Evolutionary conservation across 73 alveolate genomes (phyloP).

Genomic region (Urostyla sp.): DNA sequence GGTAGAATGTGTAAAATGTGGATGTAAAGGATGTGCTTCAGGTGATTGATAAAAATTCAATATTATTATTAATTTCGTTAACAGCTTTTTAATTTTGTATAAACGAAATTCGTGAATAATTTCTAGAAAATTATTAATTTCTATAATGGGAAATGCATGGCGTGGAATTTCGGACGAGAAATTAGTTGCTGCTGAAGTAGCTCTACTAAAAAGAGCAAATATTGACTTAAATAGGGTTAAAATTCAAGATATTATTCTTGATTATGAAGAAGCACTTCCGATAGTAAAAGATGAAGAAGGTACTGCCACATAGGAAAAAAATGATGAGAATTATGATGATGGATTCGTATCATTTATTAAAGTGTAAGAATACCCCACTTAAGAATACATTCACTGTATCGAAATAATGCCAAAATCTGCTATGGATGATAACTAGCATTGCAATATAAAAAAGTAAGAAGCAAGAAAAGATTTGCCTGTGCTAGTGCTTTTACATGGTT

Average conservation of each 20-base stretch:
- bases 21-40: slow-evolving; percentile 99
- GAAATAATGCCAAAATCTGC: slow-evolving; percentile 6
- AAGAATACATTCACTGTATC: slow-evolving; percentile 21
- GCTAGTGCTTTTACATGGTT: slow-evolving; percentile 54
- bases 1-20: slow-evolving; percentile 98
- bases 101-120: background rate
- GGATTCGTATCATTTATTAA: too few species aligned
- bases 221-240: background rate
- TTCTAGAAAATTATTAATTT: background rate
- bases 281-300: background rate
- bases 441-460: too few species aligned
- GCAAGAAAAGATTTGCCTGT: slow-evolving; percentile 10
- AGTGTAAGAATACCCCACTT: too few species aligned
- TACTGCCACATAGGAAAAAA: background rate
- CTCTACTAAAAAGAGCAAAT: slow-evolving; percentile 18
- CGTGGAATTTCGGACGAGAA: slow-evolving; percentile 30
- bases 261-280: background rate
- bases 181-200: background rate
- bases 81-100: background rate
- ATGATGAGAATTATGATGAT: too few species aligned
- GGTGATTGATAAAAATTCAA: slow-evolving; percentile 83
- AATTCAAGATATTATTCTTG: background rate
- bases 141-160: slow-evolving; percentile 48
- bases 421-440: background rate
- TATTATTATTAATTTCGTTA: background rate